Percentiles rank a stretch among this genome's conserved stretches.
Evolutionary conservation across 2,329 filamentous ascomycete genomes (phyloP).

Genomic region (Trichoderma aggressivum): DNA sequence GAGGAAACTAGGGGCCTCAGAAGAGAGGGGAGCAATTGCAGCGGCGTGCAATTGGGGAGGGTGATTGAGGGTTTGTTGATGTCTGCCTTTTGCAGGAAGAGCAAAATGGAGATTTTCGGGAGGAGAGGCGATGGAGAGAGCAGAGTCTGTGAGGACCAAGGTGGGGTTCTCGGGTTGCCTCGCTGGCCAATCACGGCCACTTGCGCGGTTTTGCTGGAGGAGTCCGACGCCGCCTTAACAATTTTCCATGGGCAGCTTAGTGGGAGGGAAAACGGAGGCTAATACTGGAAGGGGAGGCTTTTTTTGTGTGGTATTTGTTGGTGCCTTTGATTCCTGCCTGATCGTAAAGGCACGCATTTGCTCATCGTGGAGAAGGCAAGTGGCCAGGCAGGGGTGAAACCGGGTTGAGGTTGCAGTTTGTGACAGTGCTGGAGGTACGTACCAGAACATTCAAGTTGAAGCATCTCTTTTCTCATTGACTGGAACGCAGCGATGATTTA

Average conservation of each 20-base stretch:
- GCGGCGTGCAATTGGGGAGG: constrained; percentile 58
- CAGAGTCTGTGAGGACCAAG: constrained; percentile 42
- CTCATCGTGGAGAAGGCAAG: neutral
- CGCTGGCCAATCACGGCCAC: constrained; percentile 33
- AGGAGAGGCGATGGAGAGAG: constrained; percentile 37
- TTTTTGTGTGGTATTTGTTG: neutral
- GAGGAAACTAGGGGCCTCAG: constrained; percentile 52
- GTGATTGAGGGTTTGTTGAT: constrained; percentile 53
- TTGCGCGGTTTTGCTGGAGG: constrained; percentile 39
- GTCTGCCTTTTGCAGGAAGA: constrained; percentile 45
- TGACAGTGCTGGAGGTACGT: neutral
- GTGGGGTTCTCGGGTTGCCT: constrained; percentile 36
- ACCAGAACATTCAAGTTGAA: neutral
- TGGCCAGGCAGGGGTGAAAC: neutral
- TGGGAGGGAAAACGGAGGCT: neutral
- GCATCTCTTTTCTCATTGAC: too few species aligned
- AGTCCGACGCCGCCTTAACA: constrained; percentile 39
- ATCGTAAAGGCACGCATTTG: constrained; percentile 14
- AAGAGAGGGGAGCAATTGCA: constrained; percentile 61
- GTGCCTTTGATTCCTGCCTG: constrained; percentile 15
- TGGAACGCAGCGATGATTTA: too few species aligned
- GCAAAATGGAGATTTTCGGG: constrained; percentile 45
- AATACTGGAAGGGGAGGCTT: neutral
- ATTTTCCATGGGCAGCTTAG: constrained; percentile 30
- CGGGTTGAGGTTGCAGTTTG: neutral